These are phyloP conservation scores for Salvia splendens DNA, from an alignment of 257 asterid genomes.

Conservation along the genomic window DNA sequence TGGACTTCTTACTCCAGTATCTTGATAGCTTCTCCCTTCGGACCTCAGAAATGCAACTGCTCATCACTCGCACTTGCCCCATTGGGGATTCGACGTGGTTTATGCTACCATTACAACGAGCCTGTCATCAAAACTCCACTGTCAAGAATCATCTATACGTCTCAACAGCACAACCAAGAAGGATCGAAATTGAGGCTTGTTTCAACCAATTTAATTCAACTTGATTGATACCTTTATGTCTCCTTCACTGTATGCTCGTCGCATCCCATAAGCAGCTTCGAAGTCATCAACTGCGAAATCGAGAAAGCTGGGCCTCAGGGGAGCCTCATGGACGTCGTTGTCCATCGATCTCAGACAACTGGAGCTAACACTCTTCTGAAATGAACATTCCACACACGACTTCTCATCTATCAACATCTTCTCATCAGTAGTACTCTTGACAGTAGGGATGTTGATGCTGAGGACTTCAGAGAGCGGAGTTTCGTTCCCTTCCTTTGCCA, in stretches of 20 bases:
- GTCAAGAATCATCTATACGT: slow-evolving; percentile 43
- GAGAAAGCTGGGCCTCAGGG: slow-evolving; percentile 68
- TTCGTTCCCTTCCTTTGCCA: slow-evolving; percentile 80
- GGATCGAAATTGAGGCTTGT: neutral
- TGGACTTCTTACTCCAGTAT: slow-evolving; percentile 80
- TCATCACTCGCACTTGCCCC: slow-evolving; percentile 47
- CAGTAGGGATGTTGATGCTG: slow-evolving; percentile 51
- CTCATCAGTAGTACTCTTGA: slow-evolving; percentile 35
- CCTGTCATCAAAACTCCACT: slow-evolving; percentile 76
- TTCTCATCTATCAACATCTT: slow-evolving; percentile 40
- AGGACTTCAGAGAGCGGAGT: slow-evolving; percentile 58
- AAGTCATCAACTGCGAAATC: slow-evolving; percentile 72
- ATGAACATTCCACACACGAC: slow-evolving; percentile 39
- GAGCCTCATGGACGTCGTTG: slow-evolving; percentile 44
- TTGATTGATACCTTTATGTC: slow-evolving; percentile 57
- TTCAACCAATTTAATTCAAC: neutral
- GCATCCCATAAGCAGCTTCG: slow-evolving; percentile 69
- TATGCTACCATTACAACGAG: slow-evolving; percentile 54
- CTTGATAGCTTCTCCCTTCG: slow-evolving; percentile 85
- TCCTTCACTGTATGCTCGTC: slow-evolving; percentile 93
- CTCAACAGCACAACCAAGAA: too few species aligned
- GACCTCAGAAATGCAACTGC: slow-evolving; percentile 56
- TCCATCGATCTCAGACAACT: slow-evolving; percentile 66
- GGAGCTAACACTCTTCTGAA: slow-evolving; percentile 72
- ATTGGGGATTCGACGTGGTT: slow-evolving; percentile 49